Evolutionary conservation across 352 stramenopile species (phyloP).

Genomic region (Pythium aphanidermatum): DNA sequence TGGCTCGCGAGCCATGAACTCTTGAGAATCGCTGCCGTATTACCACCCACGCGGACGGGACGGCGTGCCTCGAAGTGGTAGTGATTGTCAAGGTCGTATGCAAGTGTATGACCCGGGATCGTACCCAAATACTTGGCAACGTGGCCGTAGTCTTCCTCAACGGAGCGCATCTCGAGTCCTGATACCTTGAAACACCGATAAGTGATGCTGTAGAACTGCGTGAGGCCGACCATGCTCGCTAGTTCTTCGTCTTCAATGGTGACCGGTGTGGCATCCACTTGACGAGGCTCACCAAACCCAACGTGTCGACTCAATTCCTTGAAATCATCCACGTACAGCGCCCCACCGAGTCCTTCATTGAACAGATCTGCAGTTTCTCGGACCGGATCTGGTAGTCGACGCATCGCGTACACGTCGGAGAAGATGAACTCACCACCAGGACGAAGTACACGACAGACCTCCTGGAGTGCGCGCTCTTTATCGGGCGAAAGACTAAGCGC

Average conservation of each 20-base stretch:
- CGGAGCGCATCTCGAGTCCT: conserved; percentile 25
- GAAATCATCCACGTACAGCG: conserved; percentile 91
- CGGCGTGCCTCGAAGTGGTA: conserved; percentile 76
- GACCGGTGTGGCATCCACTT: conserved; percentile 67
- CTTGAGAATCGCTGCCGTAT: conserved; percentile 73
- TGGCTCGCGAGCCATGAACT: conserved; percentile 68
- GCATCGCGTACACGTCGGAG: conserved; percentile 85
- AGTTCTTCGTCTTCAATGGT: conserved; percentile 50
- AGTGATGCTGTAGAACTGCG: conserved; percentile 84
- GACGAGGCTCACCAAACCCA: conserved; percentile 80
- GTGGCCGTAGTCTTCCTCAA: conserved; percentile 90
- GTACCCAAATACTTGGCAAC: conserved; percentile 90
- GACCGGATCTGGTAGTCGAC: conserved; percentile 54
- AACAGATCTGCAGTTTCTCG: conserved; percentile 71
- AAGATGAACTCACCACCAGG: conserved; percentile 88
- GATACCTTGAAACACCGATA: conserved; percentile 87
- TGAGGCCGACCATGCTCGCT: conserved; percentile 43
- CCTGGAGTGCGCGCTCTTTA: conserved; percentile 79
- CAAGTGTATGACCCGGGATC: conserved; percentile 43
- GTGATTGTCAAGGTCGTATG: conserved; percentile 66
- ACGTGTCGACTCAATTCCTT: conserved; percentile 54
- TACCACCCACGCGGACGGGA: conserved; percentile 72
- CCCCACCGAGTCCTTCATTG: conserved; percentile 84
- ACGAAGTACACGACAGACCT: conserved; percentile 74
- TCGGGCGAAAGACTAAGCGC: conserved; percentile 88